Evolutionary conservation across 192 early-diverging fungal species (phyloP), one percentile per base, ranked within the genome.

Genomic region (Coemansia sp.): DNA sequence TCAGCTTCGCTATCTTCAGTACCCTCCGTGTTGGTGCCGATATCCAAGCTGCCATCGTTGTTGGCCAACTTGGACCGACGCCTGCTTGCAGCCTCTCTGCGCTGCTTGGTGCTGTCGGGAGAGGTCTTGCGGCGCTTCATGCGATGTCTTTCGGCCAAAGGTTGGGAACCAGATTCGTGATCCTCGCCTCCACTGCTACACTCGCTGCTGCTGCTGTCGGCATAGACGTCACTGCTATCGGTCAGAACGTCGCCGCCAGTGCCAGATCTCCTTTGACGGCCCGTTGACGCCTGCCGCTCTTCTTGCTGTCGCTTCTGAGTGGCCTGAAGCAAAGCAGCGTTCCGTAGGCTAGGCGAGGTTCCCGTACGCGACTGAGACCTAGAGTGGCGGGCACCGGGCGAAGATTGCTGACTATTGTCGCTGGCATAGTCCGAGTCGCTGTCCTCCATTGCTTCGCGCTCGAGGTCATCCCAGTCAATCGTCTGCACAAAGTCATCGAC

Each of bases 401-500:
- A 60, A 18, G 59, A 61, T 3, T 64, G 34, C 30, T 47, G 58
- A 38, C 64, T 49, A 20, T 45, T 9, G 27, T 49, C 63, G 0
- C 60, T 44, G 32, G 50, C 55, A 22, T 39, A 62, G 47, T 80
- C 84, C 22, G 76, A 80, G 70, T 86, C 73, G 71, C 64, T 75
- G 44, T 72, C 78, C 12, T 64, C 71, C 78, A 80, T 80, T 3
- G 70, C 64, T 62, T 87, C 85, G 37, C 83, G 82, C 40, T 89
- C 87, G 60, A 83, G 64, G 40, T 87, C 75, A 52, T 86, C 80
- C 64, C 85, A 86, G 59, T 87, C 78, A 40, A 82, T 67, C 18
- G 80, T 84, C 53, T 86, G 82, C 22, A 91, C 70, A 64, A 89
- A 89, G 24, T 73, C 69, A 12, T 83, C 73, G 29, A 84, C 67